These are phyloP conservation scores for Penicillium soppii DNA, from an alignment of 495 filamentous ascomycete species.

Conservation along the genomic window DNA sequence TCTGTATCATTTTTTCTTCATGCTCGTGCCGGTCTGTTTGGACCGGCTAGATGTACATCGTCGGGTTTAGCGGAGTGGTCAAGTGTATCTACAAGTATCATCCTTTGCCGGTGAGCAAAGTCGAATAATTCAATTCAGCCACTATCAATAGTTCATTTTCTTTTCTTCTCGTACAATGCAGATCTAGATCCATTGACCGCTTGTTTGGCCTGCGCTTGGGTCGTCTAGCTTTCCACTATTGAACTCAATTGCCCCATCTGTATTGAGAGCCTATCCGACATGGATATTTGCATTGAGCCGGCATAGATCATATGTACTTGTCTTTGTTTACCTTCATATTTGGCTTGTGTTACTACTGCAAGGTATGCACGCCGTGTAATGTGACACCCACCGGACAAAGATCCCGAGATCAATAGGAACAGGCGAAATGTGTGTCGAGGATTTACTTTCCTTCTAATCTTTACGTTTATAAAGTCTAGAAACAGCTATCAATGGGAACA, in stretches of 20 bases:
- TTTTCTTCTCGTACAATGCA: not conserved
- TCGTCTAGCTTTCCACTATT: not conserved
- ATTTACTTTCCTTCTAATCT: no score
- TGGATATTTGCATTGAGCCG: not conserved
- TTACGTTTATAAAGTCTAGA: no score
- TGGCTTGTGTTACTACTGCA: not conserved
- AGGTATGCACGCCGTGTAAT: no score
- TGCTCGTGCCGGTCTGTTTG: not conserved
- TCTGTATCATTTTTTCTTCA: constrained; percentile 17
- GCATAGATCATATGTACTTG: not conserved
- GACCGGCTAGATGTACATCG: not conserved
- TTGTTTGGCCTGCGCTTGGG: no score
- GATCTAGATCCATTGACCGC: not conserved
- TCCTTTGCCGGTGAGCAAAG: not conserved
- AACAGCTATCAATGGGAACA: no score
- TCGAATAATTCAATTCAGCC: not conserved
- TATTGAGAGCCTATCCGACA: not conserved
- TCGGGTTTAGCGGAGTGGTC: not conserved
- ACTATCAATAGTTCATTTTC: not conserved
- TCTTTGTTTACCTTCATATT: not conserved
- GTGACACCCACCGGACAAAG: no score
- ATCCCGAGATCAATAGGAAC: no score
- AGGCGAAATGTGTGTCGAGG: no score
- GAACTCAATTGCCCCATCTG: not conserved
- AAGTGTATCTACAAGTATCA: not conserved